Conservation (phyloP, 164 flowering plant species). For the Akebia trifoliata region DNA sequence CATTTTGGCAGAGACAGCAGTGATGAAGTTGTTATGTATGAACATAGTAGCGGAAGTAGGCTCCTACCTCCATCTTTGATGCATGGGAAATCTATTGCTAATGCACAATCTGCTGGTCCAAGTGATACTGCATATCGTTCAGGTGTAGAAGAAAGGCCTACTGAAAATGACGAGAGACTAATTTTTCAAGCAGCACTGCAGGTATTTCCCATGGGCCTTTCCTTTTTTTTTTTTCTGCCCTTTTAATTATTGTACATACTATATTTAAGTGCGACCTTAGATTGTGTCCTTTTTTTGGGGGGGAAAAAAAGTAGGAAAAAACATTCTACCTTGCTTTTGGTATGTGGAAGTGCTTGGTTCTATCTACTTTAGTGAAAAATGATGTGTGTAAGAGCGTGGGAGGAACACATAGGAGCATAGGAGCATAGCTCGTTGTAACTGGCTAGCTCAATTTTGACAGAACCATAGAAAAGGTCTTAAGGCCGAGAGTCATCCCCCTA, state of each 20-base stretch:
- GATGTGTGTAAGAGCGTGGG: background rate
- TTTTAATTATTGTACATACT: background rate
- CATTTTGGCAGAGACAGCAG: constrained; percentile 21
- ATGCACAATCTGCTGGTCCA: constrained; percentile 31
- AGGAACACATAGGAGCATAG: background rate
- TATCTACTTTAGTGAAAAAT: background rate
- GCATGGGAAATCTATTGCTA: constrained; percentile 39
- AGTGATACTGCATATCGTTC: constrained; percentile 38
- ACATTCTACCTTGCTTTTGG: background rate
- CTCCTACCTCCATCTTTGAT: constrained; percentile 49
- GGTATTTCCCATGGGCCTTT: constrained; percentile 33
- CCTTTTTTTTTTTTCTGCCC: too few species aligned
- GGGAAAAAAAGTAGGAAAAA: background rate
- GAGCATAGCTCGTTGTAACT: background rate
- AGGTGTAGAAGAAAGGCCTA: constrained; percentile 44
- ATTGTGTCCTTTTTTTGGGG: background rate
- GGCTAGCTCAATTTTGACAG: background rate
- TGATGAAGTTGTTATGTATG: constrained; percentile 38
- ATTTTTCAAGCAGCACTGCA: constrained; percentile 82
- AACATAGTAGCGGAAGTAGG: constrained; percentile 41
- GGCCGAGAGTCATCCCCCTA: too few species aligned
- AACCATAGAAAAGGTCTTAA: too few species aligned
- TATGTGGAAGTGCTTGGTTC: background rate
- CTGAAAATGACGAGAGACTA: constrained; percentile 65
- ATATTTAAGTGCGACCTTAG: background rate